phyloP scores from a whole-genome alignment of 441 rosid species.

The Mallotus repandus region DNA sequence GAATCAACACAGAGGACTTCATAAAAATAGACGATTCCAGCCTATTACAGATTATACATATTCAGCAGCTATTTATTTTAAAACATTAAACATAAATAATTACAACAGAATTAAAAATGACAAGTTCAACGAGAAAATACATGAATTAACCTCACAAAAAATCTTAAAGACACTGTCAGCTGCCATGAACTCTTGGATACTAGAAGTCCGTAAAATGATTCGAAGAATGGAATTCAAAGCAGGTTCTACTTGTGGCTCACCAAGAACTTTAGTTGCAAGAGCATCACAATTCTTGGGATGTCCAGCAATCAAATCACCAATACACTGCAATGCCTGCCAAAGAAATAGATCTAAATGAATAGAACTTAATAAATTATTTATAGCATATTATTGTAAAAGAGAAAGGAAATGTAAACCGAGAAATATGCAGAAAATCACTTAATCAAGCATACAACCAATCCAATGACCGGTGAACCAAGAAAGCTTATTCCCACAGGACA shows the following conservation, averaged over 20 bases:
- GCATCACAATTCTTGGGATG: constrained; percentile 78
- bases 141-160: constrained; percentile 79
- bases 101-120: constrained; percentile 4
- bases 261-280: constrained; percentile 88
- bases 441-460: constrained; percentile 5
- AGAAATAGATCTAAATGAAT: constrained; percentile 22
- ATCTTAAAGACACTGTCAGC: constrained; percentile 88
- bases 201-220: constrained; percentile 82
- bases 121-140: constrained; percentile 21
- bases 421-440: not conserved
- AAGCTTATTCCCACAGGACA: not conserved
- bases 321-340: constrained; percentile 78
- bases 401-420: not conserved
- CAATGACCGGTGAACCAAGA: not conserved
- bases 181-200: constrained; percentile 88
- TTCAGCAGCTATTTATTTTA: not conserved
- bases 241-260: constrained; percentile 87
- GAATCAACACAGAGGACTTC: constrained; percentile 8
- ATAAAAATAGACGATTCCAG: not conserved
- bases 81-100: not conserved
- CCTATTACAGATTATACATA: too few species aligned
- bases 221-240: constrained; percentile 92
- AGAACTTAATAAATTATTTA: constrained; percentile 4
- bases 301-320: constrained; percentile 76
- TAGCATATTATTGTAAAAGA: not conserved